phyloP scores from a whole-genome alignment of 2,329 filamentous ascomycete species.

The Arthroderma uncinatum region DNA sequence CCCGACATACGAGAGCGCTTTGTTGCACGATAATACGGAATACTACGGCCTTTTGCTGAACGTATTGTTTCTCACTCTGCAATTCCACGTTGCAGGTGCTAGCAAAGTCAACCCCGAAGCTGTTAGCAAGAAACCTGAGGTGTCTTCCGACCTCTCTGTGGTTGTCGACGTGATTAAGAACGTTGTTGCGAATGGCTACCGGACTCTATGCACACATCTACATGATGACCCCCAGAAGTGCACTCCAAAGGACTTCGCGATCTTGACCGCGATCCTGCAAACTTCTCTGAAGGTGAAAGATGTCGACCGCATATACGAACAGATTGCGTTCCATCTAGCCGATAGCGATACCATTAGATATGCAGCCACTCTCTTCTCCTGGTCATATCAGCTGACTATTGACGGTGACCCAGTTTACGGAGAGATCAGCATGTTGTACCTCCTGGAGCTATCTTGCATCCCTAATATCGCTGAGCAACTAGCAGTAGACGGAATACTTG shows the following conservation, averaged over 20 bases:
- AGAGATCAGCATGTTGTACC: constrained; percentile 77
- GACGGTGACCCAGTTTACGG: constrained; percentile 82
- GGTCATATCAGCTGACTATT: constrained; percentile 72
- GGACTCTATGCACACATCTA: constrained; percentile 65
- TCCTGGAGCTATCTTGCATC: constrained; percentile 75
- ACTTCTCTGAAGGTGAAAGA: constrained; percentile 68
- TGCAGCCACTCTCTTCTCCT: constrained; percentile 80
- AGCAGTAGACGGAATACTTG: constrained; percentile 73
- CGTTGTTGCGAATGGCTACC: constrained; percentile 72
- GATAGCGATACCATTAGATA: constrained; percentile 62
- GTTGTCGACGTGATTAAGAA: constrained; percentile 70
- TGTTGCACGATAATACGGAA: constrained; percentile 46
- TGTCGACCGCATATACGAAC: constrained; percentile 58
- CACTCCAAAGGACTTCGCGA: constrained; percentile 67
- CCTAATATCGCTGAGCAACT: constrained; percentile 77
- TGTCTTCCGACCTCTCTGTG: constrained; percentile 41
- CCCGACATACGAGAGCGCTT: constrained; percentile 49
- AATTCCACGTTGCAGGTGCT: constrained; percentile 34
- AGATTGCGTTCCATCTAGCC: constrained; percentile 58
- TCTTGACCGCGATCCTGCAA: constrained; percentile 80
- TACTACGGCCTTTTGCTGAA: constrained; percentile 80
- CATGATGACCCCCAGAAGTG: constrained; percentile 60
- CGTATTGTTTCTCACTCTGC: constrained; percentile 71
- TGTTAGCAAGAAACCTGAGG: constrained; percentile 27
- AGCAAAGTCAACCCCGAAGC: constrained; percentile 27